Evolutionary conservation across 208 protist species (phyloP), one percentile per base, ranked within the genome.

Genomic region (Leishmania gerbilli): DNA sequence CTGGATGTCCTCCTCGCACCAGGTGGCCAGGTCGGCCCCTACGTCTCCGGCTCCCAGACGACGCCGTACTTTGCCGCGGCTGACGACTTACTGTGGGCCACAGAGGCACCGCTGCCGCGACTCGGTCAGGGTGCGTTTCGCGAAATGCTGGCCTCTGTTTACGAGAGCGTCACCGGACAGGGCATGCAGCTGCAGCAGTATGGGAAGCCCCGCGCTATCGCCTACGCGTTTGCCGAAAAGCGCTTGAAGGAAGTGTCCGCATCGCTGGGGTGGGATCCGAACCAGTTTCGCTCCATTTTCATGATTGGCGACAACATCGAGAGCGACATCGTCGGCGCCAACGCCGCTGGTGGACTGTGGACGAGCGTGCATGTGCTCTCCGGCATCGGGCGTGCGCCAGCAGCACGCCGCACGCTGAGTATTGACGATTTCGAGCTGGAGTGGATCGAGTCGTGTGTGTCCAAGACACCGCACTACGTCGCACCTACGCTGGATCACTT

Each of bases 301-400:
- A 96, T 98, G 95, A 86, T 98, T 19, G 95, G 95, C 34, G 95
- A 98, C 84, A 96, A 95, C 83, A 81, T 93, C 31, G 95, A 98
- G 31, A 96, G 86, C 9, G 95, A 96, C 75, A 91, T 98, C 74
- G 60, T 95, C 31, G 95, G 95, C 37, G 95, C 95, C 5, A 98
- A 98, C 68, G 95, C 95, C 8, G 88, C 88, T 11, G 90, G 89
- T 24, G 90, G 90, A 0, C 71, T 87, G 40, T 96, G 93, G 91
- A 90, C 83, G 11, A 95, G 90, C n/a, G 92, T 96, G 49, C 93
- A 96, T 71, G 93, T 97, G 0, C 89, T 96, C 37, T 91, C 90
- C 21, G 95, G 93, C 56, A 90, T 95, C 45, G 86, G 91, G 34
- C 77, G 53, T 24, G 90, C 95, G 19, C 92, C 91, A 0, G 90